Evolutionary conservation across 805 yeast species (phyloP), one percentile per base, ranked within the genome.

Genomic region (Vanderwaltozyma verrucispora): DNA sequence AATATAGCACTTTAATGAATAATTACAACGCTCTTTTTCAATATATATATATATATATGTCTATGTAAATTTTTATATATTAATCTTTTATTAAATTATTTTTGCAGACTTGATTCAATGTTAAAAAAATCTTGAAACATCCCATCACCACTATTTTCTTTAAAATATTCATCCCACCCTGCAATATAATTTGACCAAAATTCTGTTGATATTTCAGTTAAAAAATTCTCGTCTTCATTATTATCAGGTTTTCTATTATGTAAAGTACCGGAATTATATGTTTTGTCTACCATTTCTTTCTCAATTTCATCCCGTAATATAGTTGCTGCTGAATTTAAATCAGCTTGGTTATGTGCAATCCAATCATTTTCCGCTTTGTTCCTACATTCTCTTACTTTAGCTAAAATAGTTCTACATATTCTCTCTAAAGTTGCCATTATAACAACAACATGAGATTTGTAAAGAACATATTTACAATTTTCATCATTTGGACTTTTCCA

Each of bases 101-200:
- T n/a, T n/a, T n/a, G n/a, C n/a, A n/a, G n/a, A n/a, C n/a, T n/a
- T n/a, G n/a, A n/a, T n/a, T n/a, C n/a, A n/a, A n/a, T n/a, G n/a
- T n/a, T 7, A 12, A 13, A 8, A 8, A 29, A 2, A 16, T 21
- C 33, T 9, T 17, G 13, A n/a, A 31, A 31, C n/a, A 26, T 5
- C 9, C 17, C n/a, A 31, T 32, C 26, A 23, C 21, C 7, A 14
- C 13, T 19, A 16, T 21, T 36, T 8, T 18, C 31, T 23, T 35
- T 37, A 30, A 45, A 30, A 14, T 37, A 34, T 26, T 43, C 43
- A 7, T 44, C 42, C 45, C 46, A 43, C 1, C 37, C 43, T 8
- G 27, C 15, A 28, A 42, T 37, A 35, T 47, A 48, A 19, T 28
- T 44, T 27, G 35, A 18, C 51, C 51, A 48, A 23, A 48, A 48